These are phyloP conservation scores for Fusarium equiseti DNA, from an alignment of 2,329 filamentous ascomycete genomes.

Conservation along the genomic window DNA sequence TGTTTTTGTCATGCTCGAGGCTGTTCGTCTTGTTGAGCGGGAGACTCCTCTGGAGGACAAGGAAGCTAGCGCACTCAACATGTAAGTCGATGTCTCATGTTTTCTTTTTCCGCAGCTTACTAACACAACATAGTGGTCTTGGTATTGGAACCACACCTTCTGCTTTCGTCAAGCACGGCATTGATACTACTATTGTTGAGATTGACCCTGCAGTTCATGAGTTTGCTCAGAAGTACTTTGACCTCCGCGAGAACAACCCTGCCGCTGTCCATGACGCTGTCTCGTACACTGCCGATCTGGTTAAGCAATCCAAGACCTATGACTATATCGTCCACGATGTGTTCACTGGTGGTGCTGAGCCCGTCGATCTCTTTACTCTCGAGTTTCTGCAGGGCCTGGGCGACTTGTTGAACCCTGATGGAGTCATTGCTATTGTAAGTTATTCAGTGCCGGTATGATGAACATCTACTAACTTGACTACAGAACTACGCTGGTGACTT, in stretches of 20 bases:
- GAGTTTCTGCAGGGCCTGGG: conserved; percentile 82
- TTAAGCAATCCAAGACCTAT: conserved; percentile 65
- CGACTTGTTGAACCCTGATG: conserved; percentile 78
- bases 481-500: conserved; percentile 97
- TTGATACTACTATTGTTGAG: conserved; percentile 94
- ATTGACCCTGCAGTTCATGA: conserved; percentile 91
- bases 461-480: conserved; percentile 37
- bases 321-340: conserved; percentile 98
- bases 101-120: background rate
- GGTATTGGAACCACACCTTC: conserved; percentile 93
- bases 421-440: conserved; percentile 87
- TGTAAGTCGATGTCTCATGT: conserved; percentile 68
- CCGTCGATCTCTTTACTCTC: conserved; percentile 85
- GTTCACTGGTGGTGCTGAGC: conserved; percentile 96
- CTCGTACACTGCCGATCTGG: conserved; percentile 68
- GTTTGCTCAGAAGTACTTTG: conserved; percentile 86
- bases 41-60: conserved; percentile 66
- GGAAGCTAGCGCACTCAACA: conserved; percentile 84
- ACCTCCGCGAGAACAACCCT: conserved; percentile 80
- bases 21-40: conserved; percentile 81
- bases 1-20: conserved; percentile 96
- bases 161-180: conserved; percentile 86
- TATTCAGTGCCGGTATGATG: background rate
- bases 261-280: conserved; percentile 87
- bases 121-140: conserved; percentile 71